phyloP scores from a whole-genome alignment of 139 green algal species.

The Yamagishiella unicocca region DNA sequence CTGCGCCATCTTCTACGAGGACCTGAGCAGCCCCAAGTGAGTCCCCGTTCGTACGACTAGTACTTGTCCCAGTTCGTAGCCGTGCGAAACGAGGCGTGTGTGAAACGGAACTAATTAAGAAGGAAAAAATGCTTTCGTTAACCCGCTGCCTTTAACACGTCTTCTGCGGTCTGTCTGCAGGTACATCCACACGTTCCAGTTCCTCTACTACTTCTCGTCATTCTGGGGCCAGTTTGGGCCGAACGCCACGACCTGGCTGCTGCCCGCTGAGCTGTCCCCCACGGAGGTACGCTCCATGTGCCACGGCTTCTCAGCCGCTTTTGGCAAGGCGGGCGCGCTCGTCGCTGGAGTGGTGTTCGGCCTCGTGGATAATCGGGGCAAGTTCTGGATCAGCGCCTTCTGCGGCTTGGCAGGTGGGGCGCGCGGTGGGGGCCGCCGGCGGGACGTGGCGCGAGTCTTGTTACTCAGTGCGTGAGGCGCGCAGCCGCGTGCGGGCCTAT shows the following conservation, averaged over 20 bases:
- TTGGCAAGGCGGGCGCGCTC: constrained; percentile 60
- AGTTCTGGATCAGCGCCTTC: constrained; percentile 41
- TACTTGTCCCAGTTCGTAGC: no score
- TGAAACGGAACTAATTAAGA: no score
- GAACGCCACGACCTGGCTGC: constrained; percentile 37
- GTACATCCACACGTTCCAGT: constrained; percentile 67
- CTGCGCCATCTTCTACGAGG: constrained; percentile 61
- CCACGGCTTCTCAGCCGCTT: constrained; percentile 52
- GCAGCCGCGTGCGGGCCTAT: no score
- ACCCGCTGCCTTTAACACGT: neutral
- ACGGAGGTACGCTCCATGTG: constrained; percentile 41
- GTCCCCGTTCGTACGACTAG: neutral
- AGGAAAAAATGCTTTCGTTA: neutral
- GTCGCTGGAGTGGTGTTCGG: constrained; percentile 42
- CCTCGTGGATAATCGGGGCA: constrained; percentile 11
- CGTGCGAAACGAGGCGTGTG: no score
- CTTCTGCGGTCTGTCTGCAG: neutral
- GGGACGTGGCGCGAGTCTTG: neutral
- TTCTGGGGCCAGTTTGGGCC: constrained; percentile 76
- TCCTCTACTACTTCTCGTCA: constrained; percentile 83
- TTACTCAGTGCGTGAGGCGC: neutral
- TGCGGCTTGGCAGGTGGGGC: constrained; percentile 40
- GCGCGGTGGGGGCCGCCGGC: no score
- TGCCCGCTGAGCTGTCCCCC: constrained; percentile 31
- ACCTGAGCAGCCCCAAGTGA: constrained; percentile 43